Evolutionary conservation across 1,284 basidiomycete species (phyloP).

Genomic region (Spongispora temasekensis): DNA sequence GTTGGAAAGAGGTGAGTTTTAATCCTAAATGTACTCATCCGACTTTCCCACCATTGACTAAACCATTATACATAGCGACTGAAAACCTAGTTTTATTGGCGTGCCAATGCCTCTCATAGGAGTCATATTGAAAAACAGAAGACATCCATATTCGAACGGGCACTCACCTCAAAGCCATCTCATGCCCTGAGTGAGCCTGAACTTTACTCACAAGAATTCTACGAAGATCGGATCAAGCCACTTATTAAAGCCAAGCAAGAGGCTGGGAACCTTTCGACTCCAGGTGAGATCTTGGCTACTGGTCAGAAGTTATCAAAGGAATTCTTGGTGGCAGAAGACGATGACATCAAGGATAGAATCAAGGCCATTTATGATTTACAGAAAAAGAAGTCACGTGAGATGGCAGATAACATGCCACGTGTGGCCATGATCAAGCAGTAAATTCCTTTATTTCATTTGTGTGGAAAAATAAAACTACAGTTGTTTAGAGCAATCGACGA

Average conservation of each 20-base stretch:
- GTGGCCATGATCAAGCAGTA: not conserved
- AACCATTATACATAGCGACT: slow-evolving; percentile 2
- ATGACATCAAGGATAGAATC: not conserved
- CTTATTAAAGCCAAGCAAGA: not conserved
- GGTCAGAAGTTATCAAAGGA: not conserved
- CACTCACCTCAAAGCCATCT: not conserved
- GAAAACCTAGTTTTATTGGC: slow-evolving; percentile 3
- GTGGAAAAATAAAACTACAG: not conserved
- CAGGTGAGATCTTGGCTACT: not conserved
- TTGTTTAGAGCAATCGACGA: not conserved
- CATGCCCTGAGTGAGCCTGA: not conserved
- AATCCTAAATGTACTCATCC: no score
- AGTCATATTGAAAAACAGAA: not conserved
- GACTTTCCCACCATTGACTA: no score
- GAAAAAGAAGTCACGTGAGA: not conserved
- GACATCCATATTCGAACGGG: not conserved
- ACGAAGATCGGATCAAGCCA: slow-evolving; percentile 2
- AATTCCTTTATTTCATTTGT: not conserved
- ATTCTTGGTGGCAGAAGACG: not conserved
- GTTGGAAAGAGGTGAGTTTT: not conserved
- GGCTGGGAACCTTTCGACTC: not conserved
- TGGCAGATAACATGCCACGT: not conserved
- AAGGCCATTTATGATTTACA: not conserved
- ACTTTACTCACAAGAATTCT: slow-evolving; percentile 1
- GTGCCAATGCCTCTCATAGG: not conserved